Base-by-base conservation (phyloP, 805 yeast species). In the Scheffersomyces lignosus region DNA sequence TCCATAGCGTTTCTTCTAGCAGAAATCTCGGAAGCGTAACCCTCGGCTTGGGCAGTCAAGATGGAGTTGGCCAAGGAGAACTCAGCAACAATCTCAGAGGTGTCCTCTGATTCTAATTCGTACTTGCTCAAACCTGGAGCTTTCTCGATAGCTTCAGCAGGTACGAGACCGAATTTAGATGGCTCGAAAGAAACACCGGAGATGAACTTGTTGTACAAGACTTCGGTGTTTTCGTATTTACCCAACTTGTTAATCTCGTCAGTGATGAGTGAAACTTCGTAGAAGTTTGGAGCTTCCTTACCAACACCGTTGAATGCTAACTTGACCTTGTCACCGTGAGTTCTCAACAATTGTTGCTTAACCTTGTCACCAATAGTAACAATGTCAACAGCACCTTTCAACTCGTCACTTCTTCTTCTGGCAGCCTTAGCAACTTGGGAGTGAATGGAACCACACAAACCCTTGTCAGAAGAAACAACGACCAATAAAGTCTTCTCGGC, bases 1-100 rank as follows among this genome's bases (percentile, higher is more conserved):
- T 91, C 99, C 99, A 91, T 91, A 54, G 99, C 98, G 66, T 88
- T 91, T 82, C 99, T 90, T 83, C 99, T 90, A 44, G 99, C 96
- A 49, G 95, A 84, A 52, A 90, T 79, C 78, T 91, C 99, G 41
- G 98, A 87, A 45, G 98, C 97, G 71, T 91, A 90, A 70, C 97
- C 98, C 66, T 93, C 96, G 49, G 97, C 91, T 78, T 90, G 78
- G 44, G 96, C 97, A 59, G 90, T 72, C 66, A 84, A 80, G 57
- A 91, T 77, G 58, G 88, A 80, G 80, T 87, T 90, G 50, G 98
- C 90, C 54, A 93, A 77, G 33, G 95, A 77, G 73, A 86, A 88
- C 73, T 90, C 95, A 49, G 95, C 66, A 54, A 87, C 69, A 48
- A 86, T 82, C 47, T 75, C 80, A 58, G 95, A 78, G 38, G 85